These are phyloP conservation scores for Furcasterigmium sp. DNA, from an alignment of 2,329 filamentous ascomycete genomes.

Conservation along the genomic window DNA sequence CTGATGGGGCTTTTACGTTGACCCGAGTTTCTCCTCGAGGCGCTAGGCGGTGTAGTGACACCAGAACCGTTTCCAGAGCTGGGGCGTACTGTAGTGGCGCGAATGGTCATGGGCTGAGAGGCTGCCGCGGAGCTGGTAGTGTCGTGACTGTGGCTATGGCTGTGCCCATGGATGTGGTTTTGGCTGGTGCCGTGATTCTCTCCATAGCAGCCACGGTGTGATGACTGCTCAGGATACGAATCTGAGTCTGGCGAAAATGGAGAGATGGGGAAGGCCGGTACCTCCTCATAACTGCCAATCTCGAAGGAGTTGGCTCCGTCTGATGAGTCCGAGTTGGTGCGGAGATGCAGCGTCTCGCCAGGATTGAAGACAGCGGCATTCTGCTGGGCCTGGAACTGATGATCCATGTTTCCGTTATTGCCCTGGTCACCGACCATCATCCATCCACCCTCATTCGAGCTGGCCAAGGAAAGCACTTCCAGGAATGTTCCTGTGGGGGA, in stretches of 20 bases:
- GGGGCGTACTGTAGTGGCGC: constrained; percentile 55
- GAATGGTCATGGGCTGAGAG: constrained; percentile 65
- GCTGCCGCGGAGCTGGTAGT: constrained; percentile 63
- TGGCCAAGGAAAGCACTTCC: constrained; percentile 77
- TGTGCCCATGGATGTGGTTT: constrained; percentile 32
- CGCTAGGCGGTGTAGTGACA: constrained; percentile 55
- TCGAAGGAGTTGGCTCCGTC: constrained; percentile 63
- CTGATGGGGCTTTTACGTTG: constrained; percentile 72
- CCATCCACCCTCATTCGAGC: constrained; percentile 85
- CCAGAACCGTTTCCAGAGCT: constrained; percentile 56
- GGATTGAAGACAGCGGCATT: constrained; percentile 82
- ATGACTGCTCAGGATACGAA: constrained; percentile 57
- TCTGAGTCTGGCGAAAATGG: constrained; percentile 83
- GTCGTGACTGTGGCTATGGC: constrained; percentile 30
- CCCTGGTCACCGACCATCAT: constrained; percentile 49
- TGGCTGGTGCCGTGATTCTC: constrained; percentile 47
- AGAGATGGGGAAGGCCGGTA: constrained; percentile 63
- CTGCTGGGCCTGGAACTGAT: constrained; percentile 49
- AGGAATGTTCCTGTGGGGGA: constrained; percentile 56
- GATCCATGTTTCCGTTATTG: constrained; percentile 66
- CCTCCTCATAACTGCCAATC: constrained; percentile 78
- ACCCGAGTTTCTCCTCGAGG: constrained; percentile 61
- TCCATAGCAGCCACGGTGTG: constrained; percentile 58
- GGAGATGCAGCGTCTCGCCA: constrained; percentile 80
- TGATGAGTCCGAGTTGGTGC: constrained; percentile 81